phyloP scores from a whole-genome alignment of 495 filamentous ascomycete species.

The Penicillium canariense region DNA sequence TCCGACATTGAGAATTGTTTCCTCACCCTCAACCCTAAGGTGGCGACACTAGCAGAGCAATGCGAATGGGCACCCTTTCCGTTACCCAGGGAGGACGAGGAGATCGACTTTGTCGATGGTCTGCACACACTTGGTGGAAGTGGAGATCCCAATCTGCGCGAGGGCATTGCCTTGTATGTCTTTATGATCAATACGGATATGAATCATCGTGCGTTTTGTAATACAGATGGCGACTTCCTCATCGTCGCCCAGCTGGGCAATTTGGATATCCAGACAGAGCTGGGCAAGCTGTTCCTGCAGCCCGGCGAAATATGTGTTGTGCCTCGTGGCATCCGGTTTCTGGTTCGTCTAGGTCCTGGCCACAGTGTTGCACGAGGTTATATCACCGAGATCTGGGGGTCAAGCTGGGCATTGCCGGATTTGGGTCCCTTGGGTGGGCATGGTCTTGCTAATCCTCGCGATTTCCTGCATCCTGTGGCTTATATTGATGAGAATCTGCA shows the following conservation, averaged over 20 bases:
- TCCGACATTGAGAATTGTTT: slow-evolving; percentile 42
- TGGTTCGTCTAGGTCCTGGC: slow-evolving; percentile 23
- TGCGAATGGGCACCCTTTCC: slow-evolving; percentile 45
- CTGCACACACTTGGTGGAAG: slow-evolving; percentile 41
- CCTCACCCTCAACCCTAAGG: slow-evolving; percentile 38
- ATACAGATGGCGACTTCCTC: slow-evolving; percentile 43
- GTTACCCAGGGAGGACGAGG: slow-evolving; percentile 31
- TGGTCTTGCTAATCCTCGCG: slow-evolving; percentile 40
- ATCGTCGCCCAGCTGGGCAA: slow-evolving; percentile 39
- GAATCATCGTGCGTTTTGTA: slow-evolving; percentile 36
- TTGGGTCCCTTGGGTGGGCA: slow-evolving; percentile 40
- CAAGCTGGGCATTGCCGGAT: slow-evolving; percentile 40
- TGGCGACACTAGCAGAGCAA: slow-evolving; percentile 35
- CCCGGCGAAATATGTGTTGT: slow-evolving; percentile 44
- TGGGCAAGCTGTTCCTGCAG: slow-evolving; percentile 42
- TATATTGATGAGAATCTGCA: slow-evolving; percentile 41
- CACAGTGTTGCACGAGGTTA: slow-evolving; percentile 32
- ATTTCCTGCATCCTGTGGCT: slow-evolving; percentile 42
- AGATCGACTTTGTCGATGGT: slow-evolving; percentile 41
- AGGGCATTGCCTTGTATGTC: slow-evolving; percentile 16
- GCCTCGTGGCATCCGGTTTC: slow-evolving; percentile 38
- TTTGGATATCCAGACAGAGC: slow-evolving; percentile 43
- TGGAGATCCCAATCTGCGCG: slow-evolving; percentile 21
- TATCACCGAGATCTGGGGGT: slow-evolving; percentile 43
- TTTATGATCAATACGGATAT: slow-evolving; percentile 15